Evolutionary conservation across 805 yeast species (phyloP).

Genomic region (Candida glaebosa): DNA sequence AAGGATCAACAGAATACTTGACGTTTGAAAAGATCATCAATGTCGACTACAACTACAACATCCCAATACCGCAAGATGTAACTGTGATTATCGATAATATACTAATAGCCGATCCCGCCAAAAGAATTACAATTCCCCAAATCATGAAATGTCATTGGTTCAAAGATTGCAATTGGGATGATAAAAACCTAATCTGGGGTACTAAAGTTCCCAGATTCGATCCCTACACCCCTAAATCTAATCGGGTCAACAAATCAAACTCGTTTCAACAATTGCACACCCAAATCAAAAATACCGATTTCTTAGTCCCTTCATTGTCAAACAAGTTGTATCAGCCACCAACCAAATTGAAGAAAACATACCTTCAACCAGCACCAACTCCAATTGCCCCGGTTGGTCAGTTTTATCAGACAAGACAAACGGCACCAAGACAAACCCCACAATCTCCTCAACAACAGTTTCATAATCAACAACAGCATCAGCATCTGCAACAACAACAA

Average conservation of each 20-base stretch:
- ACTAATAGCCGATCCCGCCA: conserved; percentile 29
- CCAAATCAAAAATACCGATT: conserved; percentile 34
- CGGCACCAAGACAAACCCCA: conserved; percentile 4
- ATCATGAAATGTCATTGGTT: conserved; percentile 36
- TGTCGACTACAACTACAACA: conserved; percentile 56
- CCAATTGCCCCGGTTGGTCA: conserved; percentile 4
- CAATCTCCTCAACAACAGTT: conserved; percentile 8
- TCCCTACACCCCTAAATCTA: conserved; percentile 21
- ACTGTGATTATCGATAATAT: conserved; percentile 27
- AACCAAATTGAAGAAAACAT: conserved; percentile 27
- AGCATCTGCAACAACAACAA: conserved; percentile 8
- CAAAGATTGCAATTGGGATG: conserved; percentile 37
- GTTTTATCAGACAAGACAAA: conserved; percentile 2
- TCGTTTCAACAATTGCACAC: conserved; percentile 38
- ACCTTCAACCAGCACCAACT: conserved; percentile 5
- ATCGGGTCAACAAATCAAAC: conserved; percentile 33
- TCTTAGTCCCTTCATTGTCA: conserved; percentile 29
- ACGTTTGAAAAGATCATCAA: conserved; percentile 87
- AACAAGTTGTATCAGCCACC: conserved; percentile 33
- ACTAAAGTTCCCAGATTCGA: conserved; percentile 30
- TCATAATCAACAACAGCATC: conserved; percentile 8
- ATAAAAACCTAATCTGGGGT: conserved; percentile 37
- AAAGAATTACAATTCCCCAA: conserved; percentile 30
- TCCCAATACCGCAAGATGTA: conserved; percentile 29
- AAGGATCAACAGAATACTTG: conserved; percentile 78